Evolutionary conservation across 805 yeast genomes (phyloP).

Genomic region (Debaryomyces maramus): DNA sequence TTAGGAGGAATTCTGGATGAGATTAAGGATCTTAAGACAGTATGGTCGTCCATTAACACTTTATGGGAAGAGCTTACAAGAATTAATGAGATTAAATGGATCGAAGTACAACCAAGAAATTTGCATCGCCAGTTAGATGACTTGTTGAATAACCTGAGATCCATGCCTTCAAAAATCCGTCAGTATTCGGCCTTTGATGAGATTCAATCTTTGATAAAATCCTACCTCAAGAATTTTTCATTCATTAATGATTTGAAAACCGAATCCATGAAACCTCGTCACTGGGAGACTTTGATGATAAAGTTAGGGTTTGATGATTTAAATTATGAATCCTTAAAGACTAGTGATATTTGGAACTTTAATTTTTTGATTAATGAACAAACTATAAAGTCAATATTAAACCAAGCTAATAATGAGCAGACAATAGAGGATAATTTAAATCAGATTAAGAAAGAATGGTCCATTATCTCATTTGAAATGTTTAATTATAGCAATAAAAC

Average conservation of each 20-base stretch:
- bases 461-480: conserved; percentile 46
- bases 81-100: conserved; percentile 51
- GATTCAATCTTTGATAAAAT: conserved; percentile 48
- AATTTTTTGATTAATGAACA: conserved; percentile 47
- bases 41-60: conserved; percentile 62
- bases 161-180: conserved; percentile 57
- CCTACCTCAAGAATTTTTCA: conserved; percentile 36
- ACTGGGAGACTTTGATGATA: conserved; percentile 57
- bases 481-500: conserved; percentile 53
- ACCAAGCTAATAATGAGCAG: conserved; percentile 72
- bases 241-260: conserved; percentile 50
- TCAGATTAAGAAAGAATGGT: conserved; percentile 59
- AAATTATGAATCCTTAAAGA: conserved; percentile 29
- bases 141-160: conserved; percentile 44
- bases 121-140: conserved; percentile 53
- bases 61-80: conserved; percentile 49
- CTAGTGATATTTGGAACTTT: conserved; percentile 65
- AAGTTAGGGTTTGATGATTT: conserved; percentile 26
- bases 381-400: conserved; percentile 48
- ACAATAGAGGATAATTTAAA: conserved; percentile 58
- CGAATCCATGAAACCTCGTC: conserved; percentile 60
- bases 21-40: conserved; percentile 53
- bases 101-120: conserved; percentile 41
- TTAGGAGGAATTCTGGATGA: conserved; percentile 45
- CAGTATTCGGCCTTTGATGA: conserved; percentile 70